Evolutionary conservation across 129 eudicot species (phyloP).

Genomic region (Pulicaria dysenterica): DNA sequence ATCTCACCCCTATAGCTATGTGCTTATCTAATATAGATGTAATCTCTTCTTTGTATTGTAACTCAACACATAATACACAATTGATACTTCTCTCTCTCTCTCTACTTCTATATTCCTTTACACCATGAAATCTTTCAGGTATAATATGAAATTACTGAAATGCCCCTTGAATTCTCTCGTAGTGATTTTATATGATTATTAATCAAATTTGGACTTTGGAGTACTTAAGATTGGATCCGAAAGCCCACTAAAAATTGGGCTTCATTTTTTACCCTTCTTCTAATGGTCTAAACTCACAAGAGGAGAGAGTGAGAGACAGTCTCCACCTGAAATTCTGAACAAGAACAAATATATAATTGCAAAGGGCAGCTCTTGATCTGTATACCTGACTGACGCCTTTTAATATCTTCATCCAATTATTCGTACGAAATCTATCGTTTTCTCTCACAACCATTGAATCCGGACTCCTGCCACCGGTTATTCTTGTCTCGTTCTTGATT

Average conservation of each 20-base stretch:
- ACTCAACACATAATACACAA: no score
- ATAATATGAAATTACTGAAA: no score
- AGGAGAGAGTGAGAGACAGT: not conserved
- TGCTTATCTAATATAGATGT: no score
- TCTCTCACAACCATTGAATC: not conserved
- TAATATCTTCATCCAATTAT: conserved; percentile 18
- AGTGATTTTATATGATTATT: not conserved
- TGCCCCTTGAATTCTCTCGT: no score
- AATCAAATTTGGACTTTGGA: conserved; percentile 1
- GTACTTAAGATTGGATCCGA: not conserved
- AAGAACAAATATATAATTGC: conserved; percentile 7
- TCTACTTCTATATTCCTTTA: no score
- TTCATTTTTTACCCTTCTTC: not conserved
- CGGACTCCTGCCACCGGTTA: conserved; percentile 6
- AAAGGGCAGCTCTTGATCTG: conserved; percentile 32
- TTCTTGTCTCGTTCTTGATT: not conserved
- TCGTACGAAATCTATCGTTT: conserved; percentile 1
- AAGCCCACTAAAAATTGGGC: conserved; percentile 34
- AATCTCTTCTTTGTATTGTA: no score
- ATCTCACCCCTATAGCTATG: no score
- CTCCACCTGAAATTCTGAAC: conserved; percentile 14
- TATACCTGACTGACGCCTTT: conserved; percentile 18
- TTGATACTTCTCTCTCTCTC: no score
- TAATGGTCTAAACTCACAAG: conserved; percentile 6
- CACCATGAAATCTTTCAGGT: no score